These are phyloP conservation scores for Yamadazyma sp. DNA, from an alignment of 1,139 yeast genomes.

Conservation along the genomic window DNA sequence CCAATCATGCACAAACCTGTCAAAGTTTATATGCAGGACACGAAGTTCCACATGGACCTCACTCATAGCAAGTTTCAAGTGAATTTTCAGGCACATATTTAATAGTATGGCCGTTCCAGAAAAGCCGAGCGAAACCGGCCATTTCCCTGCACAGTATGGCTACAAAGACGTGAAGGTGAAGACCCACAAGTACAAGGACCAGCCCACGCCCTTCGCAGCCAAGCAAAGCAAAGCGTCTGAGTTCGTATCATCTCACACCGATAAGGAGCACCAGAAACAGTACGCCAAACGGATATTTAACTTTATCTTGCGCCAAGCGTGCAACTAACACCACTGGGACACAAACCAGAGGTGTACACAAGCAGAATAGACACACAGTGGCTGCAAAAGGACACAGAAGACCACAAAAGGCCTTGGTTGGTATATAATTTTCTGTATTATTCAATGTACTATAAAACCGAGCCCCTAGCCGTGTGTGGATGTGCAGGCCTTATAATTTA, in stretches of 20 bases:
- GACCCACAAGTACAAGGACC: slow-evolving; percentile 34
- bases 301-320: slow-evolving; percentile 20
- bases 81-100: neutral
- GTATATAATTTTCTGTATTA: no score
- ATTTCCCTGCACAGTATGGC: slow-evolving; percentile 32
- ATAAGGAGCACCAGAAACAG: slow-evolving; percentile 39
- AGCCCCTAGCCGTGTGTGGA: no score
- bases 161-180: slow-evolving; percentile 30
- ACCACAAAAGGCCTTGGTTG: no score
- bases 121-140: slow-evolving; percentile 29
- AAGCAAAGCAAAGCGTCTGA: slow-evolving; percentile 28
- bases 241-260: slow-evolving; percentile 31
- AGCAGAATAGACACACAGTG: no score
- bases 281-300: slow-evolving; percentile 34
- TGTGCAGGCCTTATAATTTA: no score
- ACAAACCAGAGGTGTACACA: no score
- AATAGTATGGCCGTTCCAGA: slow-evolving; percentile 23
- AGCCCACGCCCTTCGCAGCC: slow-evolving; percentile 36
- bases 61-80: slow-evolving; percentile 2
- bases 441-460: no score
- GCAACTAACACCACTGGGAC: no score
- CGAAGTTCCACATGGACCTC: slow-evolving; percentile 1
- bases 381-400: no score
- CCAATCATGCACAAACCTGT: neutral
- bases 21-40: neutral